Conservation (phyloP, 1,284 basidiomycete genomes). For the Papiliotrema terrestris region DNA sequence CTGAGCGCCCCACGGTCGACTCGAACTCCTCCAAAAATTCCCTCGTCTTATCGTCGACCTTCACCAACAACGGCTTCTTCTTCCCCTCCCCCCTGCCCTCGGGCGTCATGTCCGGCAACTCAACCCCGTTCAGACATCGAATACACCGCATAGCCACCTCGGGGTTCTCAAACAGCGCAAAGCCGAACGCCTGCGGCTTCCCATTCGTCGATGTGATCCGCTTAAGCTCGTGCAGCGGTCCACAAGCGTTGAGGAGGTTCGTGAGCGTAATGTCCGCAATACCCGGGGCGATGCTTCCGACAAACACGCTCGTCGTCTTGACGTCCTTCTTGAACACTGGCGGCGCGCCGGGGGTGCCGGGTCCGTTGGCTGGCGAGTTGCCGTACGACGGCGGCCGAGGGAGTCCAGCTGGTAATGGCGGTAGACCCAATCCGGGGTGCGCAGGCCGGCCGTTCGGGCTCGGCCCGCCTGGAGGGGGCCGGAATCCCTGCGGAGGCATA, state of each 20-base stretch:
- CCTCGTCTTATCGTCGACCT: constrained; percentile 89
- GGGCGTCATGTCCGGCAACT: constrained; percentile 74
- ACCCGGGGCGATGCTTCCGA: constrained; percentile 92
- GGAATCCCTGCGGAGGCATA: constrained; percentile 2
- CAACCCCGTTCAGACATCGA: constrained; percentile 72
- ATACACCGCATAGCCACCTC: constrained; percentile 81
- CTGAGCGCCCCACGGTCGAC: constrained; percentile 70
- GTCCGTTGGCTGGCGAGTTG: neutral
- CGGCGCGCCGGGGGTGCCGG: constrained; percentile 2
- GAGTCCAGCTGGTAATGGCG: constrained; percentile 15
- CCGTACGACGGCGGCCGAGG: constrained; percentile 19
- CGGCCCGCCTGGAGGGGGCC: constrained; percentile 4
- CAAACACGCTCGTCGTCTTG: constrained; percentile 65
- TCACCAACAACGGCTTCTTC: constrained; percentile 82
- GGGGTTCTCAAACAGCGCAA: constrained; percentile 86
- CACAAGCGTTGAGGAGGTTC: constrained; percentile 75
- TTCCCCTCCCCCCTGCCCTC: constrained; percentile 58
- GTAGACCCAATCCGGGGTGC: constrained; percentile 29
- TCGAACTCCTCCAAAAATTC: constrained; percentile 79
- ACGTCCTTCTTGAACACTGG: constrained; percentile 38
- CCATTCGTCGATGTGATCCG: constrained; percentile 82
- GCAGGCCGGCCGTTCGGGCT: constrained; percentile 12
- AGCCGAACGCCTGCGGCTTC: constrained; percentile 92
- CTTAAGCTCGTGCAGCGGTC: constrained; percentile 80
- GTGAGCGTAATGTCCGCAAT: constrained; percentile 74